phyloP scores from a whole-genome alignment of 1,139 yeast species.

The Taiozyma sp. region DNA sequence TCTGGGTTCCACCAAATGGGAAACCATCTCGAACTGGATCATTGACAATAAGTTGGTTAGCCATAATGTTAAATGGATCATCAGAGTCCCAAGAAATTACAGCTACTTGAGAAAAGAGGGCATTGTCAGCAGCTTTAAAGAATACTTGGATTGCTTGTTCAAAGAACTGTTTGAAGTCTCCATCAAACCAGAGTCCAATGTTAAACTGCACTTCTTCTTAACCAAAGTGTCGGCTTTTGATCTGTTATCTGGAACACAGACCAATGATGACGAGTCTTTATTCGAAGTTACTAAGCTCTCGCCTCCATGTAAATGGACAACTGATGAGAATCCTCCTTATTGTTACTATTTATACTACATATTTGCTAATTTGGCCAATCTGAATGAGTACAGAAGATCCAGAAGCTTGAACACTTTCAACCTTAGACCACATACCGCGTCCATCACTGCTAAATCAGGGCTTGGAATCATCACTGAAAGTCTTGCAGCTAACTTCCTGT shows the following conservation, averaged over 20 bases:
- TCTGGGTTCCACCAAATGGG: constrained; percentile 13
- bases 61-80: constrained; percentile 23
- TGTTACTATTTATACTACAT: constrained; percentile 23
- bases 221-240: constrained; percentile 21
- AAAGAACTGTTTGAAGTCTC: constrained; percentile 21
- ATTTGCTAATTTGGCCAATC: constrained; percentile 15
- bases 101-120: constrained; percentile 6
- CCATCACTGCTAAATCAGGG: constrained; percentile 18
- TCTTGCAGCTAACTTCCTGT: constrained; percentile 18
- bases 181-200: constrained; percentile 15
- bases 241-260: constrained; percentile 13
- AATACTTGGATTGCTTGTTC: constrained; percentile 17
- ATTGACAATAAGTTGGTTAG: constrained; percentile 21
- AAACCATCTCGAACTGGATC: constrained; percentile 19
- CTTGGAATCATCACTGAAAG: constrained; percentile 22
- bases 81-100: constrained; percentile 23
- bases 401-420: constrained; percentile 13
- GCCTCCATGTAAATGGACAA: constrained; percentile 16
- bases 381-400: constrained; percentile 18
- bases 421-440: constrained; percentile 21
- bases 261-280: constrained; percentile 12
- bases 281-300: constrained; percentile 11
- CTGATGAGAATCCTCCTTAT: constrained; percentile 21
- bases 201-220: constrained; percentile 19
- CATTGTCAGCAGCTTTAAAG: constrained; percentile 14